These are phyloP conservation scores for Perilla frutescens DNA, from an alignment of 257 asterid species.

Conservation along the genomic window DNA sequence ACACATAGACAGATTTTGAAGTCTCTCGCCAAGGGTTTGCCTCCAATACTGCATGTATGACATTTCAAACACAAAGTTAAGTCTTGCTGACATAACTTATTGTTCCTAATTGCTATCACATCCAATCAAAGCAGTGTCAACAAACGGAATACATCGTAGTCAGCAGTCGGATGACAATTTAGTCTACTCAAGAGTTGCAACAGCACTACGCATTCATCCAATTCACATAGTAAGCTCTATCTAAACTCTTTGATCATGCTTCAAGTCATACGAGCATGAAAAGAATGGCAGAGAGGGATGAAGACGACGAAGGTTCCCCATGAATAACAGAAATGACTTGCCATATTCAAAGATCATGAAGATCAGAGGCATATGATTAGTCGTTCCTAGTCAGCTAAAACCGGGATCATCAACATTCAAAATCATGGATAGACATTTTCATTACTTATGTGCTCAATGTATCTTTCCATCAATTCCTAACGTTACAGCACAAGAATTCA, in stretches of 20 bases:
- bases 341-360: slow-evolving; percentile 12
- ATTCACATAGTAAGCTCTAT: slow-evolving; percentile 1
- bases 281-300: neutral
- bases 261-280: neutral
- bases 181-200: slow-evolving; percentile 3
- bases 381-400: neutral
- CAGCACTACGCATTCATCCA: neutral
- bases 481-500: neutral
- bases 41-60: slow-evolving; percentile 68
- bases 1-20: slow-evolving; percentile 87
- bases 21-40: slow-evolving; percentile 94
- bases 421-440: neutral
- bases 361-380: neutral
- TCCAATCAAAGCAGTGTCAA: neutral
- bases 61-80: slow-evolving; percentile 19
- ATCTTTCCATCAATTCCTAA: neutral
- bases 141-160: neutral
- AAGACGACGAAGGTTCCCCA: neutral
- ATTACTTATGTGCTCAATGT: neutral
- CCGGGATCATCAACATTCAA: neutral
- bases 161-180: neutral
- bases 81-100: slow-evolving; percentile 11
- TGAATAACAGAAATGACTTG: neutral
- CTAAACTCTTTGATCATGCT: neutral
- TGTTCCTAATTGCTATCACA: neutral